phyloP scores from a whole-genome alignment of 1,284 basidiomycete genomes.

The Fereydounia khargensis region DNA sequence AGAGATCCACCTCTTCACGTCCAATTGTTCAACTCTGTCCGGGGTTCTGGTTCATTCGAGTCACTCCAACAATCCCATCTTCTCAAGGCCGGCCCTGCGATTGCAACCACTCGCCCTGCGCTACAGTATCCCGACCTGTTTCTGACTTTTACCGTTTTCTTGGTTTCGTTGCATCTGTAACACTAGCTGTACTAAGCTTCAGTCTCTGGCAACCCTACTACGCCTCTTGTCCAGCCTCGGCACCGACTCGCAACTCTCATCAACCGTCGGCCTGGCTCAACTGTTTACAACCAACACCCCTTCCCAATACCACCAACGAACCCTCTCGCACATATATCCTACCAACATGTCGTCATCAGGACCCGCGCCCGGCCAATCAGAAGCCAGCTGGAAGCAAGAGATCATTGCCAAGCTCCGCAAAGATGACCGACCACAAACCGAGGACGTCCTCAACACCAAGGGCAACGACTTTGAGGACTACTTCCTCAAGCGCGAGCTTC shows the following conservation, averaged over 20 bases:
- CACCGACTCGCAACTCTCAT: constrained; percentile 1
- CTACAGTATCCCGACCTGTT: too few relatives aligned
- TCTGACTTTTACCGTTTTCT: too few relatives aligned
- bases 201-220: not conserved
- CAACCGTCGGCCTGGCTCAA: not conserved
- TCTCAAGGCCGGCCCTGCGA: too few relatives aligned
- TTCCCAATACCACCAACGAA: not conserved
- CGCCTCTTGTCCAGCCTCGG: not conserved
- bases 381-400: constrained; percentile 40
- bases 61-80: too few relatives aligned
- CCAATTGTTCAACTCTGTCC: too few relatives aligned
- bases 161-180: too few relatives aligned
- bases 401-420: constrained; percentile 33
- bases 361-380: constrained; percentile 42
- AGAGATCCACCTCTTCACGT: too few relatives aligned
- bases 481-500: constrained; percentile 56
- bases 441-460: constrained; percentile 55
- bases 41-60: too few relatives aligned
- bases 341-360: constrained; percentile 37
- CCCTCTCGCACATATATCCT: not conserved
- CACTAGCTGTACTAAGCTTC: too few relatives aligned
- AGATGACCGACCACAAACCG: constrained; percentile 56
- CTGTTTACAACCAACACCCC: not conserved
- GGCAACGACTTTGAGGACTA: constrained; percentile 58
- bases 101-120: too few relatives aligned